phyloP scores from a whole-genome alignment of 2,329 filamentous ascomycete genomes.

The Pseudopithomyces chartarum region DNA sequence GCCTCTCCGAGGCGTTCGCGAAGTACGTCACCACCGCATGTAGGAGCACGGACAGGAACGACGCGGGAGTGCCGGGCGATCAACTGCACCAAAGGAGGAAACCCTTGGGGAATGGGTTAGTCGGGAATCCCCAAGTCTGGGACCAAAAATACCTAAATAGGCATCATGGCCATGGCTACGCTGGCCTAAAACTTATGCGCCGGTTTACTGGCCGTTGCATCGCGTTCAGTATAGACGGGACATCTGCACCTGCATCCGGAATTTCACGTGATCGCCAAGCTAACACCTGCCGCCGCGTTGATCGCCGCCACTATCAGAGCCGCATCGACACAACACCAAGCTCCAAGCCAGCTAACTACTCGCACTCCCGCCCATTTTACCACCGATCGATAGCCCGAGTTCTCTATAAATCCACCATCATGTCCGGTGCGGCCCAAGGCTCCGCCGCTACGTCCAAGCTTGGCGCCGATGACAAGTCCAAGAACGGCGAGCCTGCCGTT shows the following conservation, averaged over 20 bases:
- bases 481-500: conserved; percentile 54
- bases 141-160: too few relatives aligned
- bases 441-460: conserved; percentile 48
- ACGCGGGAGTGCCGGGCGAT: conserved; percentile 3
- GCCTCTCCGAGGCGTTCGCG: neutral
- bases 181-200: too few relatives aligned
- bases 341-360: conserved; percentile 7
- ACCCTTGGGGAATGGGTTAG: neutral
- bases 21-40: neutral
- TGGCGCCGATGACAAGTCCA: conserved; percentile 36
- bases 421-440: conserved; percentile 54
- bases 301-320: conserved; percentile 16
- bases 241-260: neutral
- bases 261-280: conserved; percentile 23
- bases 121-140: too few relatives aligned
- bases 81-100: neutral
- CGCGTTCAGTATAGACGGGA: neutral
- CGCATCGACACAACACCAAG: conserved; percentile 21
- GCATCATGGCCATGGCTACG: too few relatives aligned
- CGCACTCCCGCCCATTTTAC: neutral
- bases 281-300: conserved; percentile 19
- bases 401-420: conserved; percentile 29
- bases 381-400: neutral
- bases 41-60: neutral
- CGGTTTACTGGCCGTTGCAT: too few relatives aligned